phyloP scores from a whole-genome alignment of 164 flowering plant species.

The Vitis labrusca region DNA sequence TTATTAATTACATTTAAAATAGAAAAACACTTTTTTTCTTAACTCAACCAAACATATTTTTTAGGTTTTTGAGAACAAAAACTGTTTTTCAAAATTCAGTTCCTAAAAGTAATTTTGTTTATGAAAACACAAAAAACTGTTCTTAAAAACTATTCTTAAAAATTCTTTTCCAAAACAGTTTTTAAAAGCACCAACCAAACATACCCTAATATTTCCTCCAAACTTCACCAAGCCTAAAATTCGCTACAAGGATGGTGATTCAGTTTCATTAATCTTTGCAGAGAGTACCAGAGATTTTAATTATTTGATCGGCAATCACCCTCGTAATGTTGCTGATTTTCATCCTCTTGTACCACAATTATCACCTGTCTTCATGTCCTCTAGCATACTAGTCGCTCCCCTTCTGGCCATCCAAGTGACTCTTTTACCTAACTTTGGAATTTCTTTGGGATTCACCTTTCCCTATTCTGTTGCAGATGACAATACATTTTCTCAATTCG shows the following conservation, averaged over 20 bases:
- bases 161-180: too few relatives aligned
- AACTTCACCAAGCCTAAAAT: constrained; percentile 23
- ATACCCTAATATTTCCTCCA: constrained; percentile 15
- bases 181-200: too few relatives aligned
- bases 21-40: too few relatives aligned
- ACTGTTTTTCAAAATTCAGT: too few relatives aligned
- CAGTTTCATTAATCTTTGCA: constrained; percentile 29
- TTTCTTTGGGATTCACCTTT: constrained; percentile 21
- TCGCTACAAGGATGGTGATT: constrained; percentile 31
- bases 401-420: constrained; percentile 33
- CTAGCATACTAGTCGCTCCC: constrained; percentile 4
- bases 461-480: constrained; percentile 33
- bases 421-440: constrained; percentile 24
- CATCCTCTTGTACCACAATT: constrained; percentile 30
- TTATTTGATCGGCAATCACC: constrained; percentile 14
- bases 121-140: too few relatives aligned
- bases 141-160: too few relatives aligned
- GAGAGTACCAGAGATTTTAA: constrained; percentile 30
- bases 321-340: constrained; percentile 13
- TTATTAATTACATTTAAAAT: too few relatives aligned
- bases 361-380: background rate
- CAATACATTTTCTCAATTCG: constrained; percentile 21
- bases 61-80: too few relatives aligned
- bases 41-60: too few relatives aligned
- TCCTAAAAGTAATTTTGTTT: too few relatives aligned